A percentile compares a stretch with the other conserved stretches of the same genome.
Evolutionary conservation across 371 early-diverging fungal species (phyloP).

Genomic region (Furculomyces boomerangus): DNA sequence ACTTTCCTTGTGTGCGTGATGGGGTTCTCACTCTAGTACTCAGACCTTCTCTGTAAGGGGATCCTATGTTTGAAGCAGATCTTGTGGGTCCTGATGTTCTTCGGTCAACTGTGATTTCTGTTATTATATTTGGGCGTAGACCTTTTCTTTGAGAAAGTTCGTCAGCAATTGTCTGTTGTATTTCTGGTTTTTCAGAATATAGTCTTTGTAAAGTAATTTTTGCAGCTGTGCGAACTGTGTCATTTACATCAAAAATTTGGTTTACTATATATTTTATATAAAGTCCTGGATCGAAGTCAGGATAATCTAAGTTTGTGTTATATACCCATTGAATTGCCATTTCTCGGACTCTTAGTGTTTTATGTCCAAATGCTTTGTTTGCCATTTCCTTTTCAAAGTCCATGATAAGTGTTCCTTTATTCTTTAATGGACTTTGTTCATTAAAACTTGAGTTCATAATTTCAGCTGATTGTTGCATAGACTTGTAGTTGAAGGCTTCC

Average conservation of each 20-base stretch:
- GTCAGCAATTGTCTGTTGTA: neutral
- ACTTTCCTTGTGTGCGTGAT: neutral
- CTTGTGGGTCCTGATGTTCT: neutral
- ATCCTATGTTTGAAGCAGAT: neutral
- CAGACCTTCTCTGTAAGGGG: slow-evolving; percentile 1
- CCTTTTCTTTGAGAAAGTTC: slow-evolving; percentile 1
- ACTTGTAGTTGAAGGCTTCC: slow-evolving; percentile 4
- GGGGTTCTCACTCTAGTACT: neutral
- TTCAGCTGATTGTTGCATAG: neutral
- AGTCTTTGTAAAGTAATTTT: slow-evolving; percentile 17
- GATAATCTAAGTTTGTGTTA: slow-evolving; percentile 5
- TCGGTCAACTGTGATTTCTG: neutral
- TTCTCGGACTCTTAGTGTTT: slow-evolving; percentile 24
- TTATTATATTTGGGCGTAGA: neutral
- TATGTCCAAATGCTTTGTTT: slow-evolving; percentile 18
- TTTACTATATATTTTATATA: slow-evolving; percentile 11
- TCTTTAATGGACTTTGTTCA: neutral
- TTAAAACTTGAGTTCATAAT: neutral
- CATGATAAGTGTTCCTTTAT: neutral
- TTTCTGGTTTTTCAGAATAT: neutral
- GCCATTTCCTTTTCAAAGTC: slow-evolving; percentile 19
- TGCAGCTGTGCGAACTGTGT: slow-evolving; percentile 20
- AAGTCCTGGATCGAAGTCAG: slow-evolving; percentile 11
- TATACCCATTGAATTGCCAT: slow-evolving; percentile 20
- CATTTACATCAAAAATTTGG: slow-evolving; percentile 22